Conservation (phyloP, 768 basidiomycete species). For the Candolleomyces efflorescens region DNA sequence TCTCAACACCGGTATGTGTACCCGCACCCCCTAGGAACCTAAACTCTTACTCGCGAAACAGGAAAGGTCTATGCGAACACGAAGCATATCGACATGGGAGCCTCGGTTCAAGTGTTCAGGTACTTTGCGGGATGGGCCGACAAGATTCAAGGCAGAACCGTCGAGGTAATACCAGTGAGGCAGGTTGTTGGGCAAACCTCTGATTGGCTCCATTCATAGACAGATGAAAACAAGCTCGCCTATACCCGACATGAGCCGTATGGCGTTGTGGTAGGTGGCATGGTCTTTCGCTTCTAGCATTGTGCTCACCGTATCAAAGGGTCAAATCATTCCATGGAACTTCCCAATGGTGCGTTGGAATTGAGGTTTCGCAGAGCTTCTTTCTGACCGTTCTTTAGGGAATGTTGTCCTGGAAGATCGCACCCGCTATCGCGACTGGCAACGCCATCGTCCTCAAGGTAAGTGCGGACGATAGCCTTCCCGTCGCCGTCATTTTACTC, state of each 20-base stretch:
- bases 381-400: constrained; percentile 5
- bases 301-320: constrained; percentile 14
- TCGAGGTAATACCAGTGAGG: constrained; percentile 40
- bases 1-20: constrained; percentile 53
- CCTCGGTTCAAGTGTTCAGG: constrained; percentile 46
- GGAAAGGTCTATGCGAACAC: constrained; percentile 54
- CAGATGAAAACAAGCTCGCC: constrained; percentile 48
- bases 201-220: constrained; percentile 29
- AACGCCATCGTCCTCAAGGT: constrained; percentile 68
- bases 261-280: constrained; percentile 38
- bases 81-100: constrained; percentile 43
- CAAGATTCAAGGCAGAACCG: constrained; percentile 72
- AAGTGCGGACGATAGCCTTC: neutral
- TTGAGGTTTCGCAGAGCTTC: neutral
- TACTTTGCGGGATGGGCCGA: constrained; percentile 95
- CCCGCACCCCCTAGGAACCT: no score
- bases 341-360: constrained; percentile 28
- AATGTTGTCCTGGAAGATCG: constrained; percentile 69
- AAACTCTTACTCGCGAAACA: constrained; percentile 10
- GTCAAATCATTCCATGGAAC: constrained; percentile 63
- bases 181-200: neutral
- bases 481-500: neutral
- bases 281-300: neutral
- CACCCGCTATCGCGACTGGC: constrained; percentile 73
- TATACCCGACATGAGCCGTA: constrained; percentile 70